Evolutionary conservation across 73 alveolate genomes (phyloP).

Genomic region (Loxodes magnus): DNA sequence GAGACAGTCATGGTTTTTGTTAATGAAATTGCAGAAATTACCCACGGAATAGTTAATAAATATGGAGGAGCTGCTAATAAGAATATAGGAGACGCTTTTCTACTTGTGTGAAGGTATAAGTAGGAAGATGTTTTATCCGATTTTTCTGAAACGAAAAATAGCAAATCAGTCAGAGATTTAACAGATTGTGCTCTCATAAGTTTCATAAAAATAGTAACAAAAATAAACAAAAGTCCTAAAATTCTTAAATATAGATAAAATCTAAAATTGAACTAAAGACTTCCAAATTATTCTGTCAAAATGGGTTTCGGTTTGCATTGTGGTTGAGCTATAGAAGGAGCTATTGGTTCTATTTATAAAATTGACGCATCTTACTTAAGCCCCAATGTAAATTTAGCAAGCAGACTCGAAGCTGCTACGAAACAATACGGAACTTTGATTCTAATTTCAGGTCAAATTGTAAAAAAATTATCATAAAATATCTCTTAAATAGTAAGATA

Average conservation of each 20-base stretch:
- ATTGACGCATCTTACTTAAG: conserved; percentile 74
- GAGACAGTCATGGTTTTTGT: conserved; percentile 95
- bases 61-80: conserved; percentile 92
- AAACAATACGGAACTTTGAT: conserved; percentile 63
- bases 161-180: conserved; percentile 56
- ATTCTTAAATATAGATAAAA: conserved; percentile 57
- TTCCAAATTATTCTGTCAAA: conserved; percentile 66
- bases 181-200: conserved; percentile 88
- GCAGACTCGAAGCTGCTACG: conserved; percentile 81
- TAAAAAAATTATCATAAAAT: conserved; percentile 30
- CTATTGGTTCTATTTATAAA: conserved; percentile 81
- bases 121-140: conserved; percentile 47
- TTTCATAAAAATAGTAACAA: conserved; percentile 73
- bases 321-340: conserved; percentile 97
- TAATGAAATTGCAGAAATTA: conserved; percentile 98
- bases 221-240: conserved; percentile 69
- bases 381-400: conserved; percentile 84
- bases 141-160: conserved; percentile 23
- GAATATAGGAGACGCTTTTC: conserved; percentile 93
- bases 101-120: conserved; percentile 85
- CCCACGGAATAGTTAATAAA: conserved; percentile 84
- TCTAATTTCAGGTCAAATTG: conserved; percentile 56
- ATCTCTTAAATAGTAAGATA: conserved; percentile 36
- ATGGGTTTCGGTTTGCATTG: conserved; percentile 93
- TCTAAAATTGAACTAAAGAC: conserved; percentile 43